Evolutionary conservation across 2,329 filamentous ascomycete genomes (phyloP).

Genomic region (Aspergillus calidoustus): DNA sequence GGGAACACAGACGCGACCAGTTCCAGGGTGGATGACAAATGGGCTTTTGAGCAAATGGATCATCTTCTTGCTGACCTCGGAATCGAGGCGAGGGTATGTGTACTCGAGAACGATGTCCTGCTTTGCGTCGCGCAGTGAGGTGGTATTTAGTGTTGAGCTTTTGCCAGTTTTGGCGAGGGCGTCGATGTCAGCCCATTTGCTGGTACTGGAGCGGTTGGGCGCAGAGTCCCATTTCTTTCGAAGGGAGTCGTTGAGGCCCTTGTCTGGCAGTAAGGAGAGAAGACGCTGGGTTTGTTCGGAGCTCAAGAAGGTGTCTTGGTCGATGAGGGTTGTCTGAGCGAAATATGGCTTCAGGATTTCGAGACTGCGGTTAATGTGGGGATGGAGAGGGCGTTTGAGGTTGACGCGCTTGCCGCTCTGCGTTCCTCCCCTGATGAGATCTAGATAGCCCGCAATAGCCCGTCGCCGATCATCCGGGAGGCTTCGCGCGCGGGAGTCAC

Average conservation of each 20-base stretch:
- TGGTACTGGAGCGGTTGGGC: slow-evolving; percentile 73
- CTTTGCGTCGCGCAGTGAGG: slow-evolving; percentile 81
- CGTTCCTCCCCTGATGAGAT: slow-evolving; percentile 83
- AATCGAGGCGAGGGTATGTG: slow-evolving; percentile 95
- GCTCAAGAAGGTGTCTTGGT: slow-evolving; percentile 83
- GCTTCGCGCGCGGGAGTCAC: slow-evolving; percentile 80
- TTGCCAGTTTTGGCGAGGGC: slow-evolving; percentile 76
- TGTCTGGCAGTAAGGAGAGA: slow-evolving; percentile 83
- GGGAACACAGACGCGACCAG: slow-evolving; percentile 91
- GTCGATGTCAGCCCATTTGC: slow-evolving; percentile 96
- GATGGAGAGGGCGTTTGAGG: slow-evolving; percentile 81
- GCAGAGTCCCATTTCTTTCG: slow-evolving; percentile 89
- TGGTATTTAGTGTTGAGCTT: slow-evolving; percentile 72
- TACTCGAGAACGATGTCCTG: slow-evolving; percentile 97
- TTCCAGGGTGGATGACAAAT: slow-evolving; percentile 95
- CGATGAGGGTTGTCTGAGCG: slow-evolving; percentile 75
- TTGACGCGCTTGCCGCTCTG: slow-evolving; percentile 89
- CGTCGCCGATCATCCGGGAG: slow-evolving; percentile 85
- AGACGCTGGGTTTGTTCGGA: slow-evolving; percentile 75
- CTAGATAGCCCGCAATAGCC: slow-evolving; percentile 86
- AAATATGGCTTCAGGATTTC: slow-evolving; percentile 85
- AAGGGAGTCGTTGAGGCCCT: slow-evolving; percentile 74
- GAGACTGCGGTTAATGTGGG: slow-evolving; percentile 84
- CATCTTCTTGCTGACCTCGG: slow-evolving; percentile 95
- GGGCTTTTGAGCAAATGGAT: slow-evolving; percentile 98